Percentiles rank a stretch among this genome's conserved stretches.
Conservation (phyloP, 805 yeast genomes). For the Clavispora asparagi region DNA sequence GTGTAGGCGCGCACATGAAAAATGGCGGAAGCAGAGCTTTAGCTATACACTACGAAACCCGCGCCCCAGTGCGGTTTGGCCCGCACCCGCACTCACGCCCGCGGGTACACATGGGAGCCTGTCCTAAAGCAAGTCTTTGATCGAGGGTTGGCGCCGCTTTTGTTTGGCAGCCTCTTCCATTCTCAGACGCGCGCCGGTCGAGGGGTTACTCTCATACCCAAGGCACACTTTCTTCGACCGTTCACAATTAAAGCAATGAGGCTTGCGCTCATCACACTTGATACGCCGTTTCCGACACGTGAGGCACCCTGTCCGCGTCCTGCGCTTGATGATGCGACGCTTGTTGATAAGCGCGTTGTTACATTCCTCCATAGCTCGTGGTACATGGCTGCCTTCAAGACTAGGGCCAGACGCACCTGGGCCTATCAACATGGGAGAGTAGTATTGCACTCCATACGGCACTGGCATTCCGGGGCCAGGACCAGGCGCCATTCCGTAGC, state of each 20-base stretch:
- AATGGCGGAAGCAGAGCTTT: background rate
- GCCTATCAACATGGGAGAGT: slow-evolving; percentile 1
- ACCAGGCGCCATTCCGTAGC: background rate
- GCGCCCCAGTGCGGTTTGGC: too few relatives aligned
- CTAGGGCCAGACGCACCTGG: background rate
- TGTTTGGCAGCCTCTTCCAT: background rate
- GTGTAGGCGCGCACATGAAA: background rate
- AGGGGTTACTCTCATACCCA: slow-evolving; percentile 47
- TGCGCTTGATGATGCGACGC: slow-evolving; percentile 45
- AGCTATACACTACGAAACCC: background rate
- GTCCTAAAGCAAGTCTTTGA: slow-evolving; percentile 7
- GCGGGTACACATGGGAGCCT: too few relatives aligned
- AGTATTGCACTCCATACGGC: slow-evolving; percentile 1
- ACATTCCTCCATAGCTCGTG: slow-evolving; percentile 8
- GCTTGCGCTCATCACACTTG: slow-evolving; percentile 73
- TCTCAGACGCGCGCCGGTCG: slow-evolving; percentile 2
- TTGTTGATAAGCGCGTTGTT: slow-evolving; percentile 30
- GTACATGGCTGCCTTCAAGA: background rate
- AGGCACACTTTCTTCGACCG: slow-evolving; percentile 58
- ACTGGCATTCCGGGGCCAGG: background rate
- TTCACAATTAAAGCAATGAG: slow-evolving; percentile 64
- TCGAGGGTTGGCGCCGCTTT: slow-evolving; percentile 3
- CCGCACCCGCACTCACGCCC: too few relatives aligned
- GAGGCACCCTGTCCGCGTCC: slow-evolving; percentile 72
- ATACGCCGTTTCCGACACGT: slow-evolving; percentile 69